Evolutionary conservation across 768 basidiomycete genomes (phyloP), one percentile per base, ranked within the genome.

Genomic region (Coprinellus micaceus): DNA sequence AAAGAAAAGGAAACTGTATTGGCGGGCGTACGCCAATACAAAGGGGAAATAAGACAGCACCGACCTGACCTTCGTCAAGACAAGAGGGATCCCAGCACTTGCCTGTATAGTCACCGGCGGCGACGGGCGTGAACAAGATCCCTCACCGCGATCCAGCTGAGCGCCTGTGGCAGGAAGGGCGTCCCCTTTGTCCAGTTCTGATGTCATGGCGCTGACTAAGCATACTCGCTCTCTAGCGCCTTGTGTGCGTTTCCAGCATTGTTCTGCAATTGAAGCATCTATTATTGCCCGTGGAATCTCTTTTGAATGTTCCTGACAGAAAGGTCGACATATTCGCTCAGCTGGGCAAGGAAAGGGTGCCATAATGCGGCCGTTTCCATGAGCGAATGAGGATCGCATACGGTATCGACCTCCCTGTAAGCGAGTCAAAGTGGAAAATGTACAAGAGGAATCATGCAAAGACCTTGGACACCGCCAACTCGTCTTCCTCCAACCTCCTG

Each of bases 391-490:
- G n/a, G n/a, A n/a, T n/a, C n/a, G n/a, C n/a, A 52, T 1, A 53
- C 30, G 12, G 48, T 41, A 57, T 28, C 22, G 29, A 36, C 15
- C 36, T 24, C n/a, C 49, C 49, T 51, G 49, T n/a, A 25, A 51
- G 24, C 4, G 36, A 2, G 36, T 51, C 49, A 51, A 51, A 51
- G 49, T 24, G 33, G n/a, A n/a, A 53, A 6, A 25, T 26, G 11
- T 56, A 25, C 36, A 40, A 19, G 17, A 48, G 26, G 33, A 33
- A 63, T 82, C 77, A 99, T 54, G 89, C 85, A 71, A 99, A 99
- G 28, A 99, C 89, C 71, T 91, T 94, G 28, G 85, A 77, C 54
- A 94, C 91, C 24, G 86, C 89, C 65, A 99, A 72, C 58, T 84
- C 84, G 70, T 91, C 84, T 71, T 95, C 91, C 44, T 77, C 80